Percentiles rank a stretch among this genome's conserved stretches.
phyloP scores from a whole-genome alignment of 108 stramenopile species.

The Fragilaria crotonensis region DNA sequence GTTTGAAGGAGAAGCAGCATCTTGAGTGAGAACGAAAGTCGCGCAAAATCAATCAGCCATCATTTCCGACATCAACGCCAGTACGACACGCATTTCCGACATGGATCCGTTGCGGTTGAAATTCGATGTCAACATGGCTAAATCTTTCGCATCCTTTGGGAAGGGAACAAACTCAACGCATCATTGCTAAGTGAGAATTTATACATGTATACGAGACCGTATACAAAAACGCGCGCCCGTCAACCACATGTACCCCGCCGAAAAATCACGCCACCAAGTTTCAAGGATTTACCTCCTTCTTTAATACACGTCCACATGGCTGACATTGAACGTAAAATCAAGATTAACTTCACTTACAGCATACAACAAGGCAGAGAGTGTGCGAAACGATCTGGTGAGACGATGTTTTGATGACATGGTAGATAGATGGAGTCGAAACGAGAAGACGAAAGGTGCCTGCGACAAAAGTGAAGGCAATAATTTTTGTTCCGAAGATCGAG shows the following conservation, averaged over 20 bases:
- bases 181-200: not conserved
- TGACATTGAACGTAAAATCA: too few species aligned
- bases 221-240: too few species aligned
- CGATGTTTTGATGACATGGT: slow-evolving; percentile 64
- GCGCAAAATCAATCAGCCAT: too few species aligned
- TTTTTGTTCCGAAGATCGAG: too few species aligned
- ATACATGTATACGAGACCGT: not conserved
- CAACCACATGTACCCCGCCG: too few species aligned
- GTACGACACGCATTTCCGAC: not conserved
- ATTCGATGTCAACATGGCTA: not conserved
- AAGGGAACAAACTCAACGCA: not conserved
- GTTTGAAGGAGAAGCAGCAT: not conserved
- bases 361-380: slow-evolving; percentile 50
- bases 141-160: not conserved
- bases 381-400: slow-evolving; percentile 53
- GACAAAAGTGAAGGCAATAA: too few species aligned
- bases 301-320: too few species aligned
- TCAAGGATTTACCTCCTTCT: too few species aligned
- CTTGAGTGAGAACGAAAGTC: not conserved
- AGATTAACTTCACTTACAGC: slow-evolving; percentile 46
- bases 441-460: too few species aligned
- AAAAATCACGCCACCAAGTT: too few species aligned
- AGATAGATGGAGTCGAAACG: too few species aligned
- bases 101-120: not conserved
- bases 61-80: too few species aligned